phyloP scores from a whole-genome alignment of 768 basidiomycete species.

The Leccinum subgranulosum region DNA sequence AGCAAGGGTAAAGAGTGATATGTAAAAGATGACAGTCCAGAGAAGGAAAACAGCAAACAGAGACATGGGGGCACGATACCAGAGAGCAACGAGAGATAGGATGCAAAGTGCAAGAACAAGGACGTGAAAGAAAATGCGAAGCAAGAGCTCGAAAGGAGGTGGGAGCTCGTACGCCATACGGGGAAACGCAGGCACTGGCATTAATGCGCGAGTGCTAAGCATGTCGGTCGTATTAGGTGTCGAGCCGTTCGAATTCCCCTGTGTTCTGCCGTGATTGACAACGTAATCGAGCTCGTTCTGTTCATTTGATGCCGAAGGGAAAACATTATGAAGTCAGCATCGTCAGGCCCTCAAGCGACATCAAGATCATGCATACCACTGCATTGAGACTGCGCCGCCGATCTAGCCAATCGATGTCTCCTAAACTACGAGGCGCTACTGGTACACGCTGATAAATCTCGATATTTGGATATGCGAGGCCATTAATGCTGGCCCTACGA shows the following conservation, averaged over 20 bases:
- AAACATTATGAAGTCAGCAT: slow-evolving; percentile 20
- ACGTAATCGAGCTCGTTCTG: slow-evolving; percentile 76
- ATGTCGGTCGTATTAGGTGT: slow-evolving; percentile 55
- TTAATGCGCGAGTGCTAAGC: slow-evolving; percentile 40
- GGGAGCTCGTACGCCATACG: slow-evolving; percentile 32
- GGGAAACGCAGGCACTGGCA: slow-evolving; percentile 28
- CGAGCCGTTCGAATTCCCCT: slow-evolving; percentile 33
- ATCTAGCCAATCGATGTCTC: slow-evolving; percentile 77
- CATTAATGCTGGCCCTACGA: slow-evolving; percentile 50
- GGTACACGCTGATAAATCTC: slow-evolving; percentile 44
- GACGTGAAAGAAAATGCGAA: slow-evolving; percentile 55
- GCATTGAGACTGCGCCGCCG: slow-evolving; percentile 68
- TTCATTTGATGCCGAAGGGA: slow-evolving; percentile 12
- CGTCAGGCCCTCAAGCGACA: slow-evolving; percentile 11
- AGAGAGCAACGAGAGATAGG: slow-evolving; percentile 56
- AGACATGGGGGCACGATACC: slow-evolving; percentile 50
- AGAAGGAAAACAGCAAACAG: slow-evolving; percentile 64
- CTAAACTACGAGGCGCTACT: slow-evolving; percentile 50
- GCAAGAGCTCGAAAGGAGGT: slow-evolving; percentile 32
- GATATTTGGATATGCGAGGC: slow-evolving; percentile 41
- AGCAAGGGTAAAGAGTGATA: slow-evolving; percentile 48
- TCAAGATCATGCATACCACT: slow-evolving; percentile 49
- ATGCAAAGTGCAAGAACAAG: slow-evolving; percentile 57
- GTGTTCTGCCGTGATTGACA: slow-evolving; percentile 51
- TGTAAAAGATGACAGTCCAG: slow-evolving; percentile 60